Conservation (phyloP, 805 yeast species). For the Wickerhamiella musiphila region DNA sequence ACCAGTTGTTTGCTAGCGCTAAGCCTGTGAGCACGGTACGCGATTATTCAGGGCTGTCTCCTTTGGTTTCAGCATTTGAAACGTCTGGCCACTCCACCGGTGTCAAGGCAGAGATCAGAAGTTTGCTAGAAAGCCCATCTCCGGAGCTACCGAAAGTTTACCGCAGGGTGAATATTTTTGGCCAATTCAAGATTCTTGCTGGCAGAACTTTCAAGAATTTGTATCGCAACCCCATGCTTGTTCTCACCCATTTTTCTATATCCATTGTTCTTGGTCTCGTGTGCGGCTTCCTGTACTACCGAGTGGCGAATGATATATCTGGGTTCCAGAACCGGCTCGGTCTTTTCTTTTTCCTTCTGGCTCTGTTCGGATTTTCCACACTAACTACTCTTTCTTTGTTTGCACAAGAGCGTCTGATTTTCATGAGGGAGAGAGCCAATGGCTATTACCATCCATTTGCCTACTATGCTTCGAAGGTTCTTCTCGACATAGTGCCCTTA, state of each 20-base stretch:
- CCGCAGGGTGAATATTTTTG: constrained; percentile 37
- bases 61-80: constrained; percentile 18
- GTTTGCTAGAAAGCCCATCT: constrained; percentile 1
- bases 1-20: constrained; percentile 10
- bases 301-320: constrained; percentile 73
- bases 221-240: constrained; percentile 80
- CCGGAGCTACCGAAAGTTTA: constrained; percentile 5
- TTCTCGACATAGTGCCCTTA: constrained; percentile 85
- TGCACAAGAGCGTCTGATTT: constrained; percentile 73
- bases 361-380: constrained; percentile 87
- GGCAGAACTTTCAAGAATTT: constrained; percentile 82
- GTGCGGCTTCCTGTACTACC: constrained; percentile 72
- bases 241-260: constrained; percentile 66
- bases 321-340: constrained; percentile 96
- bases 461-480: constrained; percentile 67
- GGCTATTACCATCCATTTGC: constrained; percentile 81
- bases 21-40: constrained; percentile 11
- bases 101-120: constrained; percentile 15
- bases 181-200: constrained; percentile 58
- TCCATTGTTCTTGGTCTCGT: constrained; percentile 63
- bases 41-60: constrained; percentile 16
- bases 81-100: constrained; percentile 14
- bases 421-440: constrained; percentile 84
- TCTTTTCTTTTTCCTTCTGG: constrained; percentile 72
- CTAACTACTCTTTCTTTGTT: constrained; percentile 83